Percentiles rank a stretch among this genome's conserved stretches.
These are phyloP conservation scores for Pseudocohnilembus persalinus DNA, from an alignment of 169 alveolate species.

Conservation along the genomic window DNA sequence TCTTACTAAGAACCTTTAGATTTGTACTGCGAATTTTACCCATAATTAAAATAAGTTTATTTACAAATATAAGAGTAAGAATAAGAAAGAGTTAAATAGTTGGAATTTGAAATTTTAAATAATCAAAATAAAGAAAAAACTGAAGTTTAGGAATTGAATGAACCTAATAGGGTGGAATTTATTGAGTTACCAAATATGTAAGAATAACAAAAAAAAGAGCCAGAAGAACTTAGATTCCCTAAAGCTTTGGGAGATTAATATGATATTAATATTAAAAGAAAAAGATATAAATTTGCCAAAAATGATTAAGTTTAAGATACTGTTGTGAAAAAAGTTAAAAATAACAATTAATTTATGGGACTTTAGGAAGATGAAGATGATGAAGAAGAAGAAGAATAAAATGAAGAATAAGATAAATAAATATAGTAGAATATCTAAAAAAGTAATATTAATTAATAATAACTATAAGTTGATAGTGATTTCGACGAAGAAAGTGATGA, in stretches of 20 bases:
- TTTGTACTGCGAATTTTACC: slow-evolving; percentile 3
- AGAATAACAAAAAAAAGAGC: not conserved
- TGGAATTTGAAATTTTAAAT: too few species aligned
- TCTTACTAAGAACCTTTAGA: slow-evolving; percentile 5
- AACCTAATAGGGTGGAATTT: not conserved
- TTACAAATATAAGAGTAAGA: not conserved
- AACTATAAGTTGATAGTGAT: not conserved
- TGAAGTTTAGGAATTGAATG: not conserved
- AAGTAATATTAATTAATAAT: not conserved
- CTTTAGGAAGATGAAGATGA: slow-evolving; percentile 13
- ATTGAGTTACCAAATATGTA: not conserved
- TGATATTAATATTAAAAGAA: slow-evolving; percentile 11
- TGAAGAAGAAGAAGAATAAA: not conserved
- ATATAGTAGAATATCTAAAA: slow-evolving; percentile 12
- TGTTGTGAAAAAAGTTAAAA: not conserved
- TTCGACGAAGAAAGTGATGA: not conserved
- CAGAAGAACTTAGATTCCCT: not conserved
- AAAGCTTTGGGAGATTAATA: not conserved
- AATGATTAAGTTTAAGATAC: not conserved
- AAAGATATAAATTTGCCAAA: not conserved
- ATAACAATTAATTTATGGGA: not conserved
- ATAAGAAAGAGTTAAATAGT: not conserved
- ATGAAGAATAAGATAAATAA: slow-evolving; percentile 14
- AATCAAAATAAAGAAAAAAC: not conserved
- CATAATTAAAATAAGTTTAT: slow-evolving; percentile 9